Evolutionary conservation across 2,329 filamentous ascomycete genomes (phyloP).

Genomic region (Botrytis fragariae): DNA sequence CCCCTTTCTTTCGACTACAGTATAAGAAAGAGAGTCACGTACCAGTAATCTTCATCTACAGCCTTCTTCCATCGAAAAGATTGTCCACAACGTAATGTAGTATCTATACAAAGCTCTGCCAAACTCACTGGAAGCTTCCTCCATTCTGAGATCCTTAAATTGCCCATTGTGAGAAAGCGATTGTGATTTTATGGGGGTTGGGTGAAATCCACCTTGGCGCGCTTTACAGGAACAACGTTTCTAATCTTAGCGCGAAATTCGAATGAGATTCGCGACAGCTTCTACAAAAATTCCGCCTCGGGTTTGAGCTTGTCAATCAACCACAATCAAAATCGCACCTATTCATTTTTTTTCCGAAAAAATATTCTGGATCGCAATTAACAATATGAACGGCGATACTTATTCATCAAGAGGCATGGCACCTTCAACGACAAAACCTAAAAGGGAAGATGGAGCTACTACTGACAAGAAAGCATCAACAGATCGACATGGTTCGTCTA

Average conservation of each 20-base stretch:
- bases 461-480: constrained; percentile 40
- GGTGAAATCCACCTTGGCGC: constrained; percentile 14
- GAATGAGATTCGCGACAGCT: constrained; percentile 22
- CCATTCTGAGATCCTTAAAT: constrained; percentile 68
- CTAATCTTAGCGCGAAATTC: constrained; percentile 22
- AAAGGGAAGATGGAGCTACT: constrained; percentile 32
- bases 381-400: constrained; percentile 79
- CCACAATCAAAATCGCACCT: constrained; percentile 7
- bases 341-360: neutral
- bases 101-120: constrained; percentile 89
- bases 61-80: constrained; percentile 94
- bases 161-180: constrained; percentile 30
- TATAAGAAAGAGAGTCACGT: constrained; percentile 22
- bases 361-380: constrained; percentile 14
- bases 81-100: constrained; percentile 89
- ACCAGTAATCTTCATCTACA: constrained; percentile 82
- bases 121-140: constrained; percentile 78
- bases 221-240: constrained; percentile 14
- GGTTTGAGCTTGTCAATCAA: constrained; percentile 13
- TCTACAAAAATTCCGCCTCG: constrained; percentile 21
- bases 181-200: constrained; percentile 11
- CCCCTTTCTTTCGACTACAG: constrained; percentile 18
- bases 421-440: constrained; percentile 34
- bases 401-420: constrained; percentile 71
- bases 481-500: constrained; percentile 50